Evolutionary conservation across 2,329 filamentous ascomycete genomes (phyloP), one percentile per base, ranked within the genome.

Genomic region (Aspergillus terreus): DNA sequence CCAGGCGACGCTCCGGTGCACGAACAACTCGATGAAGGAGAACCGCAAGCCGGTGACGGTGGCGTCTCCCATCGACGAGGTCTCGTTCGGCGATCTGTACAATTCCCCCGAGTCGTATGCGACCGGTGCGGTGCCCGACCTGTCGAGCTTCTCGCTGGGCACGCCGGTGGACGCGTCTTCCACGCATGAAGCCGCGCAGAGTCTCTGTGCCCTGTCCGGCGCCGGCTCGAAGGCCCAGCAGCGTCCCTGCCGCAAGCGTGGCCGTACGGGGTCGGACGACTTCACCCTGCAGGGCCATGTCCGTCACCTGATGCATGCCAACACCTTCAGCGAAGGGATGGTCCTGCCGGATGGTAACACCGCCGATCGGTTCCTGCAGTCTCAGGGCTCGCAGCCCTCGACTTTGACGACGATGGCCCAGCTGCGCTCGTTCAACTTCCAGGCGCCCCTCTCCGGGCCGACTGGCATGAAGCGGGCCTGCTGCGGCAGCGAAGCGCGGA

Each of bases 381-480:
- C 63, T 7, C 58, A 65, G 45, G 25, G 56, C 17, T 53, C 53
- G 32, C 45, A 50, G 35, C 33, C 58, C 25, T 55, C 56, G 25
- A 33, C 49, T 21, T 45, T 56, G 12, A 53, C 55, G 3, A 56
- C 53, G 27, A 30, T 30, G 12, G 47, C 54, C 19, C 56, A 58
- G 21, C 48, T 65, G 21, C 57, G 52, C 47, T 56, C 61, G 25
- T 55, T 65, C 21, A 56, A 60, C 32, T 47, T 57, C 38, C 57
- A 55, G 44, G 53, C 61, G 35, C 58, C 63, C n/a, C 57, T 72
- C 15, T 66, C 70, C 38, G 64, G 64, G n/a, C 64, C 65, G 3
- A 65, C 62, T 9, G 68, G 69, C 43, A 68, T 70, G 64, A 73
- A 73, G 56, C 70, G 71, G 44, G 68, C 70, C 32, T 73, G 71